Evolutionary conservation across 108 stramenopile species (phyloP).

Genomic region (Pseudonitzschia multistriata): DNA sequence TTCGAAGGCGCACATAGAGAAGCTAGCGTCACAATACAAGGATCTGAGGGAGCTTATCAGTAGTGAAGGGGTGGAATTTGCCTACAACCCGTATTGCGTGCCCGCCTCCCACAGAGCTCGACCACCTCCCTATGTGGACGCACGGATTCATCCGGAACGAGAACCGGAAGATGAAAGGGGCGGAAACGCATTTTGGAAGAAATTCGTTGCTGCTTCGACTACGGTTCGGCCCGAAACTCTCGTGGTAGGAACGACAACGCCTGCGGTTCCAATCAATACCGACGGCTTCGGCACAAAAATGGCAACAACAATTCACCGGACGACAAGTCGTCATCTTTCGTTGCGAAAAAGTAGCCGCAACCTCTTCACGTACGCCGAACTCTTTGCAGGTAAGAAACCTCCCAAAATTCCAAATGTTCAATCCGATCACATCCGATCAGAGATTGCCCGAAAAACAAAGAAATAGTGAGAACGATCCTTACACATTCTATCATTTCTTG

Average conservation of each 20-base stretch:
- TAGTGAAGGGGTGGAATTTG: not conserved
- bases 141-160: conserved; percentile 44
- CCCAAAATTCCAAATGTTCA: no score
- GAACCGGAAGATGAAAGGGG: not conserved
- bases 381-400: conserved; percentile 33
- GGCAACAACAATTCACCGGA: not conserved
- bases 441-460: not conserved
- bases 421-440: no score
- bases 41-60: conserved; percentile 8
- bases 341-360: conserved; percentile 3
- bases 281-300: not conserved
- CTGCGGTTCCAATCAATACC: no score
- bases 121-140: conserved; percentile 33
- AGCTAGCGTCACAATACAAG: not conserved
- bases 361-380: conserved; percentile 71
- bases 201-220: not conserved
- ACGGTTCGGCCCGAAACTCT: no score
- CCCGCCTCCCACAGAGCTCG: conserved; percentile 11
- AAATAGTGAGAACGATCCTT: no score
- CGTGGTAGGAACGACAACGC: not conserved
- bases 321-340: conserved; percentile 3
- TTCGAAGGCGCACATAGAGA: not conserved
- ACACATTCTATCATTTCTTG: no score
- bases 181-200: not conserved
- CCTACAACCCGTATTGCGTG: not conserved